Evolutionary conservation across 1,284 basidiomycete species (phyloP), one percentile per base, ranked within the genome.

Genomic region (Boletus semigastroideus): DNA sequence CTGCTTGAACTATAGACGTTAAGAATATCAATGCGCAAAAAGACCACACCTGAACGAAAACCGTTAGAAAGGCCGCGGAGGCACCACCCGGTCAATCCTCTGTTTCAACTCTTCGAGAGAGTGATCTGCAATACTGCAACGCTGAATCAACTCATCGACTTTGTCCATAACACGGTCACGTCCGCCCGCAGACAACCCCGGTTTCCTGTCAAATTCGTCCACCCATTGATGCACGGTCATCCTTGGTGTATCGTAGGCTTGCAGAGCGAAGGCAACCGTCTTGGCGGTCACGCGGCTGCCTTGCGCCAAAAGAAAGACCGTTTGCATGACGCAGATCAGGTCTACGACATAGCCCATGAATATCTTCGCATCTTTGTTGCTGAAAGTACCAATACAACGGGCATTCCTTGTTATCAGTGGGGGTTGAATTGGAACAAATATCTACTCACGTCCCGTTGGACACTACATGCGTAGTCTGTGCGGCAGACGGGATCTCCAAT

Each of bases 321-420:
- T 30, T 37, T 67, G 57, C 62, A 68, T 59, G 42, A 66, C 41
- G 22, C 57, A 57, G 11, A 57, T 53, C 30, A 66, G 34, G 38
- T 65, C 50, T 11, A 66, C 56, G 36, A 67, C 60, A 42, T 57
- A 66, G 20, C 33, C 46, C 54, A 66, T 69, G 17, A 66, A 33
- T 13, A 42, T 27, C 25, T 53, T 55, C 12, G 58, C 49, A 12
- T 43, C 57, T 16, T 20, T 31, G 17, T 38, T 40, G 4, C 62
- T 62, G 4, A 38, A 16, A 6, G 7, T 13, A 27, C 11, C 20
- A 17, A 38, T 33, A 16, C 12, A 6, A 17, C 5, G 14, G 6
- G n/a, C 36, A 34, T 27, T 31, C 16, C 11, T 10, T 7, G 5
- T 36, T 9, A 37, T 20, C 13, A 10, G 17, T 16, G 28, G 0